Conservation (phyloP, 2,329 filamentous ascomycete species). For the Penicillium sp. region DNA sequence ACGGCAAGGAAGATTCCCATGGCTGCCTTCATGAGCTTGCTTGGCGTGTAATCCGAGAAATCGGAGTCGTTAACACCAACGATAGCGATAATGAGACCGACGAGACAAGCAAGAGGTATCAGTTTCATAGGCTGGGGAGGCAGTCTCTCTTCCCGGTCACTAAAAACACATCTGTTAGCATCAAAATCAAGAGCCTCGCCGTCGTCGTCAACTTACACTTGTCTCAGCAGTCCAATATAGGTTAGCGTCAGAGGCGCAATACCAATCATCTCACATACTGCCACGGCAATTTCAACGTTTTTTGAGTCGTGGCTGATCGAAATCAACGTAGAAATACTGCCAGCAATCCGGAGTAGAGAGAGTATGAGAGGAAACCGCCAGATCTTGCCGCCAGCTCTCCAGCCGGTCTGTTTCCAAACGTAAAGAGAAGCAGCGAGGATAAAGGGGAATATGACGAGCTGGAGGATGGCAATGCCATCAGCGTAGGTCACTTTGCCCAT, state of each 20-base stretch:
- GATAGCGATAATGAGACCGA: conserved; percentile 25
- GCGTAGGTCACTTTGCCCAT: conserved; percentile 24
- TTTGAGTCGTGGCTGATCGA: conserved; percentile 20
- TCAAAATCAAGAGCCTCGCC: too few relatives aligned
- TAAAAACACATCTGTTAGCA: neutral
- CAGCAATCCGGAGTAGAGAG: conserved; percentile 27
- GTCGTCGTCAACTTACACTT: conserved; percentile 23
- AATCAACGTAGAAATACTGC: conserved; percentile 22
- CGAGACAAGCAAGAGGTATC: conserved; percentile 15
- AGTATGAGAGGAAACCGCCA: conserved; percentile 27
- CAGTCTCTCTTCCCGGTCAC: conserved; percentile 16
- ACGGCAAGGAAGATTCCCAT: conserved; percentile 25
- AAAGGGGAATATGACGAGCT: conserved; percentile 26
- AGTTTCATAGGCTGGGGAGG: conserved; percentile 14
- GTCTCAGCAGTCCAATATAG: conserved; percentile 24
- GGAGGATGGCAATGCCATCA: conserved; percentile 28
- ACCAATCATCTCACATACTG: conserved; percentile 28
- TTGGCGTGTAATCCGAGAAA: conserved; percentile 6
- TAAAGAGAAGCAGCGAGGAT: conserved; percentile 22
- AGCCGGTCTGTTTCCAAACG: conserved; percentile 26
- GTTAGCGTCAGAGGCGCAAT: conserved; percentile 26
- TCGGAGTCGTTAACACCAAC: conserved; percentile 18
- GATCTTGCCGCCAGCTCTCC: conserved; percentile 24
- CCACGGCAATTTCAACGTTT: conserved; percentile 19
- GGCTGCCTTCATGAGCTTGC: conserved; percentile 18